Conservation (phyloP, 2,329 filamentous ascomycete genomes). For the Pseudocercospora pini-densiflorae region DNA sequence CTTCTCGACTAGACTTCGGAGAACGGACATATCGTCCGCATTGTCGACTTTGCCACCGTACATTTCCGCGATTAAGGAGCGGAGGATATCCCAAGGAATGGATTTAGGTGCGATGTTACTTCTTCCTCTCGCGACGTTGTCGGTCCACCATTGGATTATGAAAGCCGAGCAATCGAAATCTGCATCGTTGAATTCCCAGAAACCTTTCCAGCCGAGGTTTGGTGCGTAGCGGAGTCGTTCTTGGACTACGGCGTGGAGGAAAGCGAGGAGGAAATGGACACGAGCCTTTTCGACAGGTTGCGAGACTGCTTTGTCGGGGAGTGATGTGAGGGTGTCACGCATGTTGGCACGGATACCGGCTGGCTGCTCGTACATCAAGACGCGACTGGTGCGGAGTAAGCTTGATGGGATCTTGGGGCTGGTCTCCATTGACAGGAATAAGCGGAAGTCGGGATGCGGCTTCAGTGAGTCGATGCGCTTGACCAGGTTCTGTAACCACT, state of each 20-base stretch:
- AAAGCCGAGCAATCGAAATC: constrained; percentile 98
- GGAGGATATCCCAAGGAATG: constrained; percentile 95
- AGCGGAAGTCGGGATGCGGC: constrained; percentile 86
- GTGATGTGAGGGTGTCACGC: constrained; percentile 91
- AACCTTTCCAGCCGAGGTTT: constrained; percentile 93
- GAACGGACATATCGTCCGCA: constrained; percentile 76
- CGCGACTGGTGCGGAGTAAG: constrained; percentile 85
- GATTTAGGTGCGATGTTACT: constrained; percentile 93
- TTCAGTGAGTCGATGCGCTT: constrained; percentile 96
- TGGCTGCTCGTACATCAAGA: constrained; percentile 97
- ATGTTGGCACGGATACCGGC: constrained; percentile 97
- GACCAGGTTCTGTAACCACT: constrained; percentile 95
- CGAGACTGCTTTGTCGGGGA: constrained; percentile 64
- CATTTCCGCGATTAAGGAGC: constrained; percentile 86
- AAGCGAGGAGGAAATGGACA: constrained; percentile 87
- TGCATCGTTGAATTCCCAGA: constrained; percentile 99
- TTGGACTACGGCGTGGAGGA: constrained; percentile 94
- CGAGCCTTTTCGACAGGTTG: constrained; percentile 88
- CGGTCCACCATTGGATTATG: constrained; percentile 95
- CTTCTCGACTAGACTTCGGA: constrained; percentile 73
- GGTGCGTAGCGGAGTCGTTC: constrained; percentile 94
- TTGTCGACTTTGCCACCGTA: constrained; percentile 99
- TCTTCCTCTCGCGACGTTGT: constrained; percentile 77
- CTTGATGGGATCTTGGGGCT: constrained; percentile 98
- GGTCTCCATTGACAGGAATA: constrained; percentile 98